These are phyloP conservation scores for Microbotryum scabiosae DNA, from an alignment of 1,284 basidiomycete species.

Conservation along the genomic window DNA sequence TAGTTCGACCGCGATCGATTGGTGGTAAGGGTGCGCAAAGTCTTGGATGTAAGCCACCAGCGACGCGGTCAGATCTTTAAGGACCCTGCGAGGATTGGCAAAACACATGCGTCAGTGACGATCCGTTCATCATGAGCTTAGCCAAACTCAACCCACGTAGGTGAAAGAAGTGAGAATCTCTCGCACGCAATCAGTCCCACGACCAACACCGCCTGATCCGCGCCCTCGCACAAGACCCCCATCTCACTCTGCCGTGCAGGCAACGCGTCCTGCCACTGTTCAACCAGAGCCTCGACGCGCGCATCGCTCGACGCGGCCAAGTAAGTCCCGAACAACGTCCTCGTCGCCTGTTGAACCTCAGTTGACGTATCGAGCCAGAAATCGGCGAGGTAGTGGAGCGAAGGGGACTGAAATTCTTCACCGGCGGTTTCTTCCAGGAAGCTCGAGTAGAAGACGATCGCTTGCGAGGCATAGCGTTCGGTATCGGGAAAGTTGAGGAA, in stretches of 20 bases:
- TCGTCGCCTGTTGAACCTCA: conserved; percentile 65
- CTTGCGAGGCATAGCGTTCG: conserved; percentile 56
- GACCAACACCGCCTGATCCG: conserved; percentile 64
- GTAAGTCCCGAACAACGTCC: conserved; percentile 64
- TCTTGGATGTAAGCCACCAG: conserved; percentile 68
- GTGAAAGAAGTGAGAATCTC: conserved; percentile 66
- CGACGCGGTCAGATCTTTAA: conserved; percentile 76
- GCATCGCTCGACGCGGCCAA: conserved; percentile 58
- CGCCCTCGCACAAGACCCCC: conserved; percentile 49
- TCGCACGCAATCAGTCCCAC: conserved; percentile 75
- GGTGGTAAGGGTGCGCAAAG: conserved; percentile 52
- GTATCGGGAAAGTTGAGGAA: conserved; percentile 62
- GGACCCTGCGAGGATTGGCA: conserved; percentile 49
- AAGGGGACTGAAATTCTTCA: conserved; percentile 54
- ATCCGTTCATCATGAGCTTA: background rate
- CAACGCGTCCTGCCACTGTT: conserved; percentile 66
- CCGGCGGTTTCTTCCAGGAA: conserved; percentile 57
- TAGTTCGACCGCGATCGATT: conserved; percentile 75
- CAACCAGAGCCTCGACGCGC: conserved; percentile 54
- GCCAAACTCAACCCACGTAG: conserved; percentile 47
- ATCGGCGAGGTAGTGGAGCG: conserved; percentile 59
- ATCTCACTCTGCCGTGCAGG: conserved; percentile 55
- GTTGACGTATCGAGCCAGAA: conserved; percentile 66
- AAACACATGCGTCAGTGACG: background rate
- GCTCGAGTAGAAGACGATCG: conserved; percentile 67